Evolutionary conservation across 352 stramenopile species (phyloP).

Genomic region (Phytophthora melonis): DNA sequence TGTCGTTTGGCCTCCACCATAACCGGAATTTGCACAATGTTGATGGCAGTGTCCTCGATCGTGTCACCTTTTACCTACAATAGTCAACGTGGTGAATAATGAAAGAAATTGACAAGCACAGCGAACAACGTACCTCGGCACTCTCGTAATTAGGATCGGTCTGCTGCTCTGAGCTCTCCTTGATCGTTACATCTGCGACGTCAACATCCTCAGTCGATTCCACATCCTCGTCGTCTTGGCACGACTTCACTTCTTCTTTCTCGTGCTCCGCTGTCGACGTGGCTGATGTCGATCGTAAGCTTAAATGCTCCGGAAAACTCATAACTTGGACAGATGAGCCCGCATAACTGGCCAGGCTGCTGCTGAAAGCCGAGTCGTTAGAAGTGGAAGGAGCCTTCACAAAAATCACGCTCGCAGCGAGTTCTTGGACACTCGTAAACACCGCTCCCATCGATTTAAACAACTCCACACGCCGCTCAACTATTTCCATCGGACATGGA

Average conservation of each 20-base stretch:
- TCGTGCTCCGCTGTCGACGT: conserved; percentile 28
- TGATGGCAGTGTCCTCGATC: conserved; percentile 29
- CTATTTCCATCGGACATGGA: conserved; percentile 29
- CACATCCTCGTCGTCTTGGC: conserved; percentile 21
- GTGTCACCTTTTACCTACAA: conserved; percentile 28
- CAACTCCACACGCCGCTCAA: conserved; percentile 68
- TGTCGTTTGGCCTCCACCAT: conserved; percentile 18
- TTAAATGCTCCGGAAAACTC: conserved; percentile 80
- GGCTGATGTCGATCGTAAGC: conserved; percentile 39
- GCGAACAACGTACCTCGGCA: conserved; percentile 23
- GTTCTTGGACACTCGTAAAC: conserved; percentile 84
- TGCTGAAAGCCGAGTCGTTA: conserved; percentile 73
- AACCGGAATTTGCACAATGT: conserved; percentile 39
- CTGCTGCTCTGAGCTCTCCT: conserved; percentile 30
- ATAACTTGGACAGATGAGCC: conserved; percentile 59
- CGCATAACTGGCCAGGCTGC: conserved; percentile 62
- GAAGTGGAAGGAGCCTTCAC: conserved; percentile 65
- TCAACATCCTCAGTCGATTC: conserved; percentile 24
- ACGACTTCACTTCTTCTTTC: conserved; percentile 27
- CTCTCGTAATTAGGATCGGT: conserved; percentile 23
- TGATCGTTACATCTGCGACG: conserved; percentile 22
- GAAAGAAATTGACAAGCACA: conserved; percentile 3
- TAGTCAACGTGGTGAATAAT: conserved; percentile 2
- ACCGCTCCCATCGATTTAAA: conserved; percentile 71
- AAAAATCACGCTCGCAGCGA: conserved; percentile 87